Evolutionary conservation across 2,329 filamentous ascomycete genomes (phyloP), one percentile per base, ranked within the genome.

Genomic region (Aspergillus novofumigatus): DNA sequence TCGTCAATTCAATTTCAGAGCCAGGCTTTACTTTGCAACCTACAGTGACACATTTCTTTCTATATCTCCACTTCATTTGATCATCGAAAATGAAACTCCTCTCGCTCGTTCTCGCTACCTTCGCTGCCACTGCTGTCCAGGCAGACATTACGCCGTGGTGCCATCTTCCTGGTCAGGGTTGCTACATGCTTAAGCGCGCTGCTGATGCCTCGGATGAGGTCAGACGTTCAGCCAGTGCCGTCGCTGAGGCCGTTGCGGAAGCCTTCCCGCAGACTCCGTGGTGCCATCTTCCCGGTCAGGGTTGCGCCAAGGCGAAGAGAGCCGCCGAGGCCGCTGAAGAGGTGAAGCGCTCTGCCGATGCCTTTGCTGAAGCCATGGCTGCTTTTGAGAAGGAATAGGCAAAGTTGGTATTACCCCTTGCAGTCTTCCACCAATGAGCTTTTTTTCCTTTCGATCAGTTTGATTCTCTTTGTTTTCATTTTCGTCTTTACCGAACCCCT

Each of bases 281-380:
- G 72, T 75, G 72, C 55, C 59, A 58, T 29, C 64, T 66, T 50
- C 67, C 69, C 21, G 73, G 69, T 21, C 65, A 74, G 54, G 65
- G 67, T 29, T 75, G 74, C 59, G 87, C 86, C 64, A 88, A 84
- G 28, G 83, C 86, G 64, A 80, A 80, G 62, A 86, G 89, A 66
- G 86, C 87, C 32, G 86, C 86, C 50, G 80, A 81, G 67, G 85
- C 85, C 4, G 88, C 88, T 69, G 80, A 86, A 65, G 76, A 82
- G 32, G 65, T 70, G 49, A 70, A 70, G 59, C 69, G 69, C 60
- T 66, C 69, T 41, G 66, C 68, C 49, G 69, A 72, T 52, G 69
- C 67, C 35, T 66, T 72, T 29, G 67, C 68, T 2, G 59, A 67
- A n/a, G 68, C 69, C 28, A 68, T 72, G 66, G 68, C 68, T 59